These are phyloP conservation scores for Cadophora sp. DNA, from an alignment of 2,329 filamentous ascomycete species.

Conservation along the genomic window DNA sequence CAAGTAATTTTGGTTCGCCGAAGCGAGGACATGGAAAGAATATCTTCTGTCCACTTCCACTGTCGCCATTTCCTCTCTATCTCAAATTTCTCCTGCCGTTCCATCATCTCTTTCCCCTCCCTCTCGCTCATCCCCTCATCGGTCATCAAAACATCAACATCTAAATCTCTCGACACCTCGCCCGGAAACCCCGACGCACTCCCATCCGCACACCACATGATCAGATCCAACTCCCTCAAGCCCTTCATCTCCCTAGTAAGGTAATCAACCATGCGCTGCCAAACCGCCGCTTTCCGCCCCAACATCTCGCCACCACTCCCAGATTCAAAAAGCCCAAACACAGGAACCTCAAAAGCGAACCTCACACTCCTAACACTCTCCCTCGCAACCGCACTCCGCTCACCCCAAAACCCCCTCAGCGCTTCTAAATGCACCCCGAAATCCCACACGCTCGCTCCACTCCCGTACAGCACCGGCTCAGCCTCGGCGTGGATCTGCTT, in stretches of 20 bases:
- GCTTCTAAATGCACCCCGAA: slow-evolving; percentile 39
- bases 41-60: slow-evolving; percentile 35
- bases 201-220: slow-evolving; percentile 35
- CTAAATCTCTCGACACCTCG: neutral
- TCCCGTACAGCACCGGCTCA: slow-evolving; percentile 38
- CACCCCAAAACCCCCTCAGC: slow-evolving; percentile 34
- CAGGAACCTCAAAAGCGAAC: slow-evolving; percentile 36
- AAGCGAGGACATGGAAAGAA: slow-evolving; percentile 31
- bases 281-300: slow-evolving; percentile 25
- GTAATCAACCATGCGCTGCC: slow-evolving; percentile 33
- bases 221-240: slow-evolving; percentile 36
- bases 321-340: neutral
- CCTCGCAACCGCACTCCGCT: slow-evolving; percentile 34
- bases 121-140: neutral
- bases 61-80: slow-evolving; percentile 30
- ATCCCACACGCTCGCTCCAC: slow-evolving; percentile 32
- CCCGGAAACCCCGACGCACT: neutral
- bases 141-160: fast-evolving
- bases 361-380: slow-evolving; percentile 30
- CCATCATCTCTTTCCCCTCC: neutral
- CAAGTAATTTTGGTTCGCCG: slow-evolving; percentile 35
- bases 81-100: neutral
- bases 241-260: slow-evolving; percentile 24
- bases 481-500: slow-evolving; percentile 36
- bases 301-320: neutral